phyloP scores from a whole-genome alignment of 1,284 basidiomycete species.

The Boletus smithii region DNA sequence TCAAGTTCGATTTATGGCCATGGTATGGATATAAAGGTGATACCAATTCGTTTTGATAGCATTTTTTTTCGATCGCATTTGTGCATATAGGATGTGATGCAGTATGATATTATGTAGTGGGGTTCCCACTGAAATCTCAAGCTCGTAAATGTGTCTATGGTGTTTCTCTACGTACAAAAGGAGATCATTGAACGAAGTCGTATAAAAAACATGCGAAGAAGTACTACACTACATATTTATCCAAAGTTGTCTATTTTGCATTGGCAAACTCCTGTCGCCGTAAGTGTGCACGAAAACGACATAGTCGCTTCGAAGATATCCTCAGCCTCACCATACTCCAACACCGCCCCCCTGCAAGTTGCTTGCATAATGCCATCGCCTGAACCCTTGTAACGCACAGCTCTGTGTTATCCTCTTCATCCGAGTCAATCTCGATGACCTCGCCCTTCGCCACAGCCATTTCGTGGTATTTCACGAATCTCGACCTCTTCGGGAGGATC shows the following conservation, averaged over 20 bases:
- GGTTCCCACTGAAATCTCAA: not conserved
- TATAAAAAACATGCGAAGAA: not conserved
- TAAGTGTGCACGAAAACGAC: not conserved
- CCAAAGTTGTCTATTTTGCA: not conserved
- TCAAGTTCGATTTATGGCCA: constrained; percentile 18
- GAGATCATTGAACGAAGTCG: too few relatives aligned
- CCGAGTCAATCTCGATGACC: too few relatives aligned
- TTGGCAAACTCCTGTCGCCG: not conserved
- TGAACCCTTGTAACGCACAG: too few relatives aligned
- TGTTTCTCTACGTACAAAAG: not conserved
- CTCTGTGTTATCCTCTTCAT: too few relatives aligned
- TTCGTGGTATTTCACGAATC: too few relatives aligned
- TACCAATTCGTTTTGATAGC: constrained; percentile 5
- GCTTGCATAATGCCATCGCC: not conserved
- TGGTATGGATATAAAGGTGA: constrained; percentile 8
- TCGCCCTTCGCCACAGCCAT: too few relatives aligned
- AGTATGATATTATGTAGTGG: constrained; percentile 1
- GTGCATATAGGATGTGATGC: constrained; percentile 14
- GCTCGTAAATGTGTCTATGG: not conserved
- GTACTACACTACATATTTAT: not conserved
- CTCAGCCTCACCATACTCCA: constrained; percentile 1
- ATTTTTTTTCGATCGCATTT: constrained; percentile 13
- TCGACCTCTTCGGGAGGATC: too few relatives aligned
- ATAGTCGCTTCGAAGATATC: not conserved
- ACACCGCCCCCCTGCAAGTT: not conserved